Base-by-base conservation (phyloP, 495 filamentous ascomycete genomes). In the Rostrohypoxylon terebratum region DNA sequence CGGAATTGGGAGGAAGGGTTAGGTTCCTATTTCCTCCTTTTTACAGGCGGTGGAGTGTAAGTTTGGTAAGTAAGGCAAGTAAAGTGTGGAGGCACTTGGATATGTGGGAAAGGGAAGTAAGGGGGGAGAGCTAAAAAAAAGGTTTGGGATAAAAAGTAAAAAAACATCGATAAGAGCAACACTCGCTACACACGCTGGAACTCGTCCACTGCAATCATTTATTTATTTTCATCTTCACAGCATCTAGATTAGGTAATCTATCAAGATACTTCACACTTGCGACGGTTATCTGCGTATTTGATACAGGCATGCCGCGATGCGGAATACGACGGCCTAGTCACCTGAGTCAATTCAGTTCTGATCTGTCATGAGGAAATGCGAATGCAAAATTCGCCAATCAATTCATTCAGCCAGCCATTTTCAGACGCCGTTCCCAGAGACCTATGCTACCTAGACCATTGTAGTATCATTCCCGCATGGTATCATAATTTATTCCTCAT, bases 401-500 rank as follows among this genome's bases (percentile, higher is more conserved):
- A 76, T 78, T 77, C 71, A 78, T 76, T 66, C 63, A 76, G 59
- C 74, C 76, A 76, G 59, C 74, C 76, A 14, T 78, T 78, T 77
- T 77, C 66, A 78, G 74, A 78, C 76, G 74, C 76, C 76, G 74
- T 78, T 59, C 71, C 76, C 71, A 66, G 28, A 62, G 66, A 69
- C 71, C 62, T 65, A 75, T 76, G 74, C 76, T 75, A 75, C 76
- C 76, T 75, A 76, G 50, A 72, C 76, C 74, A 63, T 63, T 69
- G 66, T 73, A 65, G 58, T 59, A 66, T 69, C 57, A 66, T 67
- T 68, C 45, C 66, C 59, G 59, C 68, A 55, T 77, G 66, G 71
- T 76, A 74, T 72, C 73, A 74, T 54, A 16, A 73, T 83, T 81
- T 87, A 86, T 79, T 88, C 86, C 61, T 87, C 85, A 77, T 89